phyloP scores from a whole-genome alignment of 768 basidiomycete genomes.

The Russula ochroleuca region DNA sequence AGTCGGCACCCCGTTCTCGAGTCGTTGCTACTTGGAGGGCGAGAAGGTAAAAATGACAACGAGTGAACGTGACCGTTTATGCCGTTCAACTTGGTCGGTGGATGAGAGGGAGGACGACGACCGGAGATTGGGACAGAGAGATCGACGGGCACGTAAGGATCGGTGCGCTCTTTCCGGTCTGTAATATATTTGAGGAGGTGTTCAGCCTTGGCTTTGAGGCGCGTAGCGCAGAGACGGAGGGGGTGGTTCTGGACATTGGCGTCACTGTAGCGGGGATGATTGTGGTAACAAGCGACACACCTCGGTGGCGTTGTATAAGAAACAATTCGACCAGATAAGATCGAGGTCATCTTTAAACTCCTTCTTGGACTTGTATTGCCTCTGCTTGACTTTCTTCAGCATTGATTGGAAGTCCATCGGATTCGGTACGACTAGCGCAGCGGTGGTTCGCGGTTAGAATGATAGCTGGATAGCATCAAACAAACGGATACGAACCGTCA shows the following conservation, averaged over 20 bases:
- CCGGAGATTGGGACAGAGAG: constrained; percentile 31
- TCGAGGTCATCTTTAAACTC: constrained; percentile 94
- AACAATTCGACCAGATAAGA: constrained; percentile 95
- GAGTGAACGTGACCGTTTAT: constrained; percentile 44
- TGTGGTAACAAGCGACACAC: constrained; percentile 44
- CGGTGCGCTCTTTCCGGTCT: constrained; percentile 77
- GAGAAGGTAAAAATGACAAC: constrained; percentile 41
- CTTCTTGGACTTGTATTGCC: constrained; percentile 87
- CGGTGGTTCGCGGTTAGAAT: background rate
- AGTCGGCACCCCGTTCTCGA: constrained; percentile 16
- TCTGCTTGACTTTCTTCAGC: constrained; percentile 88
- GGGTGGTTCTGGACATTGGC: constrained; percentile 66
- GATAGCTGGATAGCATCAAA: background rate
- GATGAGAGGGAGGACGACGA: constrained; percentile 35
- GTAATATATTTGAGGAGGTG: constrained; percentile 83
- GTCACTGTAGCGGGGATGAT: constrained; percentile 9
- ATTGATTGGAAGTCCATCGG: constrained; percentile 97
- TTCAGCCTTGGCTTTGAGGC: constrained; percentile 81
- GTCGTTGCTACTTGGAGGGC: constrained; percentile 29
- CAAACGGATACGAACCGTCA: constrained; percentile 54
- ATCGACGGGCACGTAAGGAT: constrained; percentile 58
- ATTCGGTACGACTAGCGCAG: constrained; percentile 69
- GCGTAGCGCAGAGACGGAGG: constrained; percentile 72
- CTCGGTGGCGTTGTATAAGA: constrained; percentile 86
- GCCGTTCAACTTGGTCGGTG: constrained; percentile 33